Evolutionary conservation across 441 rosid genomes (phyloP), one percentile per base, ranked within the genome.

Genomic region (Croton setiger): DNA sequence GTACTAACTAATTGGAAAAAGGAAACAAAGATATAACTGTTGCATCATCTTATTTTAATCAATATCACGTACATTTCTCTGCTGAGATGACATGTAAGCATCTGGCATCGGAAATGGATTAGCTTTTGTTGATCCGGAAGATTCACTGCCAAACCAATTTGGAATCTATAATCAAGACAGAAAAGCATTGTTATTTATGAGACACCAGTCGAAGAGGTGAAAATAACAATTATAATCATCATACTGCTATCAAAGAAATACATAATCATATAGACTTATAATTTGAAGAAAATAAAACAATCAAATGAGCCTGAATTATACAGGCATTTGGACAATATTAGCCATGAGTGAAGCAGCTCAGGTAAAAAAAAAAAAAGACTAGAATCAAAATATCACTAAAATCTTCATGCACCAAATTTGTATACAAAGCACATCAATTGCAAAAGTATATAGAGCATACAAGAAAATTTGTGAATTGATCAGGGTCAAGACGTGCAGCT

Each of bases 101-200:
- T 88, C 93, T 43, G 99, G 97, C 66, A 95, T 69, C 58, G 84
- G 85, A 79, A 95, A 92, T 47, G 98, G 99, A 69, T 90, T 95
- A 77, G 79, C 89, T 81, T 92, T 85, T 39, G 99, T 90, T 14
- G 85, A 74, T 68, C 97, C 98, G 47, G 76, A 31, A 64, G 85
- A 76, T 82, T 84, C 97, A 62, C 92, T 84, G 56, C 83, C 88
- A 67, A 92, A 84, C 97, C 97, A 92, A 81, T 76, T 89, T 49
- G 99, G 99, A 71, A 95, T 92, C 99, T 95, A 83, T 33, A 57
- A 77, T 66, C 27, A 67, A 21, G 68, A 69, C 68, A 60, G 47
- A 72, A 75, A 20, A 72, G 11, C 0, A 20, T 11, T 31, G 23
- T 56, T 57, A 55, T 37, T 43, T 48, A 44, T n/a, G 49, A 23